A percentile compares a stretch with the other conserved stretches of the same genome.
Conservation (phyloP, 768 basidiomycete species). For the Gyrodon lividus region DNA sequence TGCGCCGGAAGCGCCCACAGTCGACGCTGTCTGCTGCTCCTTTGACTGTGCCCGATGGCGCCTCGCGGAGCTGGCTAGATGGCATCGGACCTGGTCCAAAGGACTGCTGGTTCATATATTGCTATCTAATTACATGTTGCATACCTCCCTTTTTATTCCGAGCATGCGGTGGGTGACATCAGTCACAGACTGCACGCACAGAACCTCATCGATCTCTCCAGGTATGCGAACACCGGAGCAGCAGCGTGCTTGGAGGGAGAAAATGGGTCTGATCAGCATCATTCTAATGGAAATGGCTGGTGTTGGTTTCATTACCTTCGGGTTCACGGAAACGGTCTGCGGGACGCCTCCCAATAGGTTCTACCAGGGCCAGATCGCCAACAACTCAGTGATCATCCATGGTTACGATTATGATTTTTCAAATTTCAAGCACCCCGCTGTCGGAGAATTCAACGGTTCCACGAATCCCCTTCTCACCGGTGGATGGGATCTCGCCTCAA, state of each 20-base stretch:
- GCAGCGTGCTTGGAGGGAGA: slow-evolving; percentile 97
- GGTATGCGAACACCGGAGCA: slow-evolving; percentile 89
- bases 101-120: slow-evolving; percentile 95
- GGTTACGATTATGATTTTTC: slow-evolving; percentile 93
- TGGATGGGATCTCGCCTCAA: slow-evolving; percentile 75
- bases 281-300: slow-evolving; percentile 83
- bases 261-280: slow-evolving; percentile 87
- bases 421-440: slow-evolving; percentile 79
- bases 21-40: slow-evolving; percentile 41
- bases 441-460: slow-evolving; percentile 67
- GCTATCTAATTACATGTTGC: slow-evolving; percentile 77
- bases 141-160: slow-evolving; percentile 77
- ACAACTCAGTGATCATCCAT: slow-evolving; percentile 86
- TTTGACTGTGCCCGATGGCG: slow-evolving; percentile 34
- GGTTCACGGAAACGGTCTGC: slow-evolving; percentile 93
- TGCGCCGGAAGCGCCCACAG: slow-evolving; percentile 65
- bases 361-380: slow-evolving; percentile 75
- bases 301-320: slow-evolving; percentile 98
- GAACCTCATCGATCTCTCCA: slow-evolving; percentile 30
- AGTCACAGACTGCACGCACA: not conserved
- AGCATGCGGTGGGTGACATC: slow-evolving; percentile 64
- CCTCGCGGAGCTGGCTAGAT: slow-evolving; percentile 56
- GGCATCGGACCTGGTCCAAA: slow-evolving; percentile 85
- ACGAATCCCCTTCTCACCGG: slow-evolving; percentile 83
- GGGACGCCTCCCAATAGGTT: slow-evolving; percentile 82